Percentiles rank a stretch among this genome's conserved stretches.
Conservation (phyloP, 495 filamentous ascomycete genomes). For the Penicillium roqueforti region DNA sequence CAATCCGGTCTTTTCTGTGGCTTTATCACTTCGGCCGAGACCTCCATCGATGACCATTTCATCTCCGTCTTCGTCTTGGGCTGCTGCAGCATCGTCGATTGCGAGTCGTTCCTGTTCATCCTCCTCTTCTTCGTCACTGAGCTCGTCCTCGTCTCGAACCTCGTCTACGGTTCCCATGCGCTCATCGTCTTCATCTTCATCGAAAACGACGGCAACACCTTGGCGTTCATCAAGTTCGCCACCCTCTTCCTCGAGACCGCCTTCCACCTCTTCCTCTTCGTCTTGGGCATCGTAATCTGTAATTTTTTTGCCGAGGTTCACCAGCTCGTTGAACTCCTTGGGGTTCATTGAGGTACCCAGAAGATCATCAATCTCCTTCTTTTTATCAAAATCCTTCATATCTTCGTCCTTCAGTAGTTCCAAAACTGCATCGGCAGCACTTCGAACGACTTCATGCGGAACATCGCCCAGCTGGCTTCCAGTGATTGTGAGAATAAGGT, state of each 20-base stretch:
- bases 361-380: constrained; percentile 94
- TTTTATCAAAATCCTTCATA: constrained; percentile 97
- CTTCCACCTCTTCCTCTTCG: constrained; percentile 86
- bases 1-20: constrained; percentile 49
- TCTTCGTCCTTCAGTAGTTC: constrained; percentile 93
- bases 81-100: constrained; percentile 47
- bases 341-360: constrained; percentile 74
- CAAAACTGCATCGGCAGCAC: constrained; percentile 89
- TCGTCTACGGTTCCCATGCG: constrained; percentile 69
- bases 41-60: constrained; percentile 79
- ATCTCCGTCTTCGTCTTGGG: constrained; percentile 49
- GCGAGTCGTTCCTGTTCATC: constrained; percentile 47
- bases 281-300: constrained; percentile 98
- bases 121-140: constrained; percentile 65
- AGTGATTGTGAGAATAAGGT: constrained; percentile 88
- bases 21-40: constrained; percentile 34
- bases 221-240: constrained; percentile 87
- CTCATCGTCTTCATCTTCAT: constrained; percentile 88
- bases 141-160: constrained; percentile 65
- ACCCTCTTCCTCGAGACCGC: constrained; percentile 55
- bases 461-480: constrained; percentile 88
- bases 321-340: constrained; percentile 94
- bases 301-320: constrained; percentile 98
- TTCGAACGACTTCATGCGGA: constrained; percentile 82
- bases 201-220: constrained; percentile 96